Evolutionary conservation across 78 protist genomes (phyloP), one percentile per base, ranked within the genome.

Genomic region (Guillardia theta): DNA sequence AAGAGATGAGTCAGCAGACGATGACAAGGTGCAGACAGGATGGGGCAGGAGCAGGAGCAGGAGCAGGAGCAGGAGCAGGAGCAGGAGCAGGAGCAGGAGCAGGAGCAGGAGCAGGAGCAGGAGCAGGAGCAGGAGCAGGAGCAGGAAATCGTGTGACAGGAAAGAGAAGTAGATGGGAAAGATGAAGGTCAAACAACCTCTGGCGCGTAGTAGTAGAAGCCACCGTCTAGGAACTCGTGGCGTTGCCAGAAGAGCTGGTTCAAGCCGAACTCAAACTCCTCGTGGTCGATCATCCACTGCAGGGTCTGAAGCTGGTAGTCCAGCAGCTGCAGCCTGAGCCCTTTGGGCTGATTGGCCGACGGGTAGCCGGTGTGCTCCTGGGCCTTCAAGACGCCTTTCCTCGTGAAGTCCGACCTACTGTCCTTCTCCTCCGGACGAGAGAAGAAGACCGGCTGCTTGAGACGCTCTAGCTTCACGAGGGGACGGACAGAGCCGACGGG

Each of bases 361-460:
- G 53, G 45, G 90, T 78, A 78, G 33, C 90, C 90, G 0, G 90
- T 18, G 48, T 78, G 90, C 90, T 78, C 90, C 50, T 70, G 83
- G 45, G 36, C 22, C 41, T 70, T 70, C 83, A 70, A 36, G 33
- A 70, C 36, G 83, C 83, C 83, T 12, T 58, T 24, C 70, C 58
- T 15, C 4, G 27, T 30, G 1, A 58, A 58, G 70, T 0, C 39
- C 27, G 39, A 58, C 70, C 70, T 24, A 58, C n/a, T n/a, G n/a
- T n/a, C n/a, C n/a, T n/a, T n/a, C n/a, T n/a, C n/a, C n/a, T n/a
- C n/a, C n/a, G n/a, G n/a, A n/a, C n/a, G n/a, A n/a, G n/a, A n/a
- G n/a, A n/a, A n/a, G n/a, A n/a, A n/a, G n/a, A n/a, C n/a, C n/a
- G n/a, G n/a, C n/a, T n/a, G n/a, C n/a, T n/a, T n/a, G n/a, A n/a